Evolutionary conservation across 2,329 filamentous ascomycete genomes (phyloP).

Genomic region (Geosmithia morbida): DNA sequence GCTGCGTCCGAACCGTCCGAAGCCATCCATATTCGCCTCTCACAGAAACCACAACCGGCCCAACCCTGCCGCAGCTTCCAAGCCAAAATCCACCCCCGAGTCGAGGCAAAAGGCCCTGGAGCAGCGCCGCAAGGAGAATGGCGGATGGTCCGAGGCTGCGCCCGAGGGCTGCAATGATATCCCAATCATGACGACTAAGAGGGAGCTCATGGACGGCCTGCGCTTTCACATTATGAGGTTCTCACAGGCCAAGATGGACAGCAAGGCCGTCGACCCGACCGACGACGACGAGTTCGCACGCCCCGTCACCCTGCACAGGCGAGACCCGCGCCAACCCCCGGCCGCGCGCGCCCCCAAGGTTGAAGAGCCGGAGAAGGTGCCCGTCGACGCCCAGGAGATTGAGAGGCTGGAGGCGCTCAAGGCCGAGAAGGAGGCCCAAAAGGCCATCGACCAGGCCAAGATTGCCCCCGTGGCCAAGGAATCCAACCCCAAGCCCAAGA

Average conservation of each 20-base stretch:
- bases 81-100: not conserved
- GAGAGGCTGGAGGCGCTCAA: constrained; percentile 55
- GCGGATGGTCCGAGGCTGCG: constrained; percentile 43
- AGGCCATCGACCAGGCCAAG: constrained; percentile 76
- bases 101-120: constrained; percentile 10
- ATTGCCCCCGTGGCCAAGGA: constrained; percentile 72
- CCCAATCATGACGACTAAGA: constrained; percentile 73
- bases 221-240: constrained; percentile 84
- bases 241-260: constrained; percentile 36
- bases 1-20: constrained; percentile 26
- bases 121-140: constrained; percentile 28
- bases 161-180: constrained; percentile 35
- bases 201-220: constrained; percentile 61
- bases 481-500: constrained; percentile 28
- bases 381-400: constrained; percentile 40
- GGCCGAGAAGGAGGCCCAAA: constrained; percentile 72
- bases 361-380: constrained; percentile 28
- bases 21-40: constrained; percentile 47
- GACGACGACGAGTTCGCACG: constrained; percentile 69
- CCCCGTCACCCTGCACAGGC: constrained; percentile 77
- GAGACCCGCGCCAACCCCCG: constrained; percentile 62
- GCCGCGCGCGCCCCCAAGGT: constrained; percentile 50
- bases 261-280: constrained; percentile 52
- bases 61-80: constrained; percentile 10
- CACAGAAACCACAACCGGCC: not conserved